Percentiles rank a stretch among this genome's conserved stretches.
Conservation (phyloP, 345 rosid genomes). For the Populus tremula region DNA sequence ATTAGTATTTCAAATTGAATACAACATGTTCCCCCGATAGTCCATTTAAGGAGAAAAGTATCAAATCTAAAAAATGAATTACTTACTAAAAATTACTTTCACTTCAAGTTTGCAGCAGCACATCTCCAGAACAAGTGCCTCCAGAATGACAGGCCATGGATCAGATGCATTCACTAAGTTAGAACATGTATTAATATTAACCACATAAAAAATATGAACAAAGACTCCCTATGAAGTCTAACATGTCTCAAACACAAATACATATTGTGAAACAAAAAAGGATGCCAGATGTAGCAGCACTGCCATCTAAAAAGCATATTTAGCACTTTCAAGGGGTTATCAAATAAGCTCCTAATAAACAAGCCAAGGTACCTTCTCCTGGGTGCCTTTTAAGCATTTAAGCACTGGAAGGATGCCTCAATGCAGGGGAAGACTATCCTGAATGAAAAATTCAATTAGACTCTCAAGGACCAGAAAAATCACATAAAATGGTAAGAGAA, state of each 20-base stretch:
- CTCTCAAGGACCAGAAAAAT: slow-evolving; percentile 38
- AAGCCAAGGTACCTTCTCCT: slow-evolving; percentile 98
- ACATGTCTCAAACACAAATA: background rate
- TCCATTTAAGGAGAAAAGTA: background rate
- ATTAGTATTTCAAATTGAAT: slow-evolving; percentile 4
- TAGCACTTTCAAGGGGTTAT: slow-evolving; percentile 26
- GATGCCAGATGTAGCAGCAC: background rate
- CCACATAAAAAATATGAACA: background rate
- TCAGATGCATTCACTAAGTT: slow-evolving; percentile 54
- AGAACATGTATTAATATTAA: slow-evolving; percentile 26
- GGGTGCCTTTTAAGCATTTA: slow-evolving; percentile 79
- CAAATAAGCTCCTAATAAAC: slow-evolving; percentile 58
- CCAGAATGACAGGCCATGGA: slow-evolving; percentile 53
- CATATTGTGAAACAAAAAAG: background rate
- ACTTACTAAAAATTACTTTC: slow-evolving; percentile 37
- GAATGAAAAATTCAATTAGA: slow-evolving; percentile 83
- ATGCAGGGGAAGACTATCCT: slow-evolving; percentile 73
- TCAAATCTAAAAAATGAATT: background rate
- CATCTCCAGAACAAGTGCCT: slow-evolving; percentile 47
- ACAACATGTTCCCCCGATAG: background rate
- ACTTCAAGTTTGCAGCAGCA: slow-evolving; percentile 36
- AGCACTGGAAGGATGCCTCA: slow-evolving; percentile 78
- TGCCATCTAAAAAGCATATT: background rate
- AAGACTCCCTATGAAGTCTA: background rate
- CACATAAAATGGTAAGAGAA: slow-evolving; percentile 9